Percentiles rank a stretch among this genome's conserved stretches.
phyloP scores from a whole-genome alignment of 139 green algal genomes.

The Tetraselmis chui region DNA sequence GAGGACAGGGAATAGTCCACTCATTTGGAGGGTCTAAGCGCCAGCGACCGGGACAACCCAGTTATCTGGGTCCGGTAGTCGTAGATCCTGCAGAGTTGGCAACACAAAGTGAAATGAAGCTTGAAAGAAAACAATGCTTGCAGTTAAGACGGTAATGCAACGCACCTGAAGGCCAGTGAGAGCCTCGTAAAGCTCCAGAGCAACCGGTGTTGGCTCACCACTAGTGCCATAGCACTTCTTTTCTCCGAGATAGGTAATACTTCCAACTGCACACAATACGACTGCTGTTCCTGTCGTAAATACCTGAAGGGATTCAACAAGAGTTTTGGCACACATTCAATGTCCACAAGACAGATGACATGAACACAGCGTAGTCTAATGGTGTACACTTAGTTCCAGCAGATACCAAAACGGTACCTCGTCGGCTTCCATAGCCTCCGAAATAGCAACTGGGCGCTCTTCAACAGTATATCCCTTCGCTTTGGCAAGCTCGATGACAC shows the following conservation, averaged over 20 bases:
- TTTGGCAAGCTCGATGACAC: constrained; percentile 80
- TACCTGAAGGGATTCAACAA: no score
- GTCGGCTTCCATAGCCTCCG: constrained; percentile 3
- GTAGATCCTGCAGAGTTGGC: not conserved
- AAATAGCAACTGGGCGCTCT: constrained; percentile 68
- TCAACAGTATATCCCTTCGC: constrained; percentile 74
- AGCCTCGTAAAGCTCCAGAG: not conserved
- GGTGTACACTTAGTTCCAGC: no score
- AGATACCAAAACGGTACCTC: not conserved
- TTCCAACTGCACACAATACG: constrained; percentile 88
- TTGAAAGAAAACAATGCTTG: no score
- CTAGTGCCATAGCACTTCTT: not conserved
- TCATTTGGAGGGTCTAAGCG: no score
- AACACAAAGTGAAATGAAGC: no score
- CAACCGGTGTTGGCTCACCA: not conserved
- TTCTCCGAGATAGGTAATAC: constrained; percentile 71
- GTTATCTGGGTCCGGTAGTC: not conserved
- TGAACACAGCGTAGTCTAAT: no score
- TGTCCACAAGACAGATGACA: no score
- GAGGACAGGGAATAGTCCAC: no score
- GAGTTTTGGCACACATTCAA: no score
- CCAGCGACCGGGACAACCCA: not conserved
- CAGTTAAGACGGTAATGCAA: no score
- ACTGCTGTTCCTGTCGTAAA: constrained; percentile 95
- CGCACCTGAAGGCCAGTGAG: not conserved